Evolutionary conservation across 352 stramenopile species (phyloP).

Genomic region (Globisporangium spinosum): DNA sequence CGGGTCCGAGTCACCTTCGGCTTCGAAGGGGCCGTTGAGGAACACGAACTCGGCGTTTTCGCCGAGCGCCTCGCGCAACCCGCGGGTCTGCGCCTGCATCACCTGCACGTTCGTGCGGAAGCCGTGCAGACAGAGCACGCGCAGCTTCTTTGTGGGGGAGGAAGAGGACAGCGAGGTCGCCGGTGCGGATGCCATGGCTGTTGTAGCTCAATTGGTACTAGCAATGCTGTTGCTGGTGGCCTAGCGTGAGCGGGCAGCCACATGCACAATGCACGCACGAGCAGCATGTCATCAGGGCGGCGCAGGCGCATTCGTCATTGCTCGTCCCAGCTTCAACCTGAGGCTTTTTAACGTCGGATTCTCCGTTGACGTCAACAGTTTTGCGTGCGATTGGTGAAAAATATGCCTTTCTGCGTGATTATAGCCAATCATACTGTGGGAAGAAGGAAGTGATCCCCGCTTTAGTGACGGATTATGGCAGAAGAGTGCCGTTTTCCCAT

Average conservation of each 20-base stretch:
- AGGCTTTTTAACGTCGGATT: neutral
- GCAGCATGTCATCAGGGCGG: neutral
- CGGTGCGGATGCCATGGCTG: neutral
- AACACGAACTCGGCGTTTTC: slow-evolving; percentile 35
- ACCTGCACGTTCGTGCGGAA: slow-evolving; percentile 50
- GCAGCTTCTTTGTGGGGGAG: slow-evolving; percentile 22
- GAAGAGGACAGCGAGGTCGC: neutral
- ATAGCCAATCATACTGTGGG: neutral
- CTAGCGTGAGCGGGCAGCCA: too few species aligned
- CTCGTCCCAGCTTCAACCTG: slow-evolving; percentile 6
- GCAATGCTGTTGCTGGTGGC: too few species aligned
- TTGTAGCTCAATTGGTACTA: neutral
- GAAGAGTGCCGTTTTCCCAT: neutral
- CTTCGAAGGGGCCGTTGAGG: slow-evolving; percentile 40
- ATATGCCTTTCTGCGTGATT: neutral
- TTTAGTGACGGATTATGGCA: neutral
- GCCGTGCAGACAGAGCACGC: slow-evolving; percentile 49
- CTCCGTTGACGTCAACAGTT: slow-evolving; percentile 13
- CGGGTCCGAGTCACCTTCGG: slow-evolving; percentile 27
- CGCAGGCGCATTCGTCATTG: neutral
- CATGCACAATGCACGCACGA: too few species aligned
- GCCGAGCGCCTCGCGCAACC: slow-evolving; percentile 31
- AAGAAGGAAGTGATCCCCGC: neutral
- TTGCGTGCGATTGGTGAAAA: slow-evolving; percentile 2
- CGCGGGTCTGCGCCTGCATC: slow-evolving; percentile 42